A percentile compares a stretch with the other conserved stretches of the same genome.
These are phyloP conservation scores for Persicaria maculosa DNA, from an alignment of 148 eudicot species.

Conservation along the genomic window DNA sequence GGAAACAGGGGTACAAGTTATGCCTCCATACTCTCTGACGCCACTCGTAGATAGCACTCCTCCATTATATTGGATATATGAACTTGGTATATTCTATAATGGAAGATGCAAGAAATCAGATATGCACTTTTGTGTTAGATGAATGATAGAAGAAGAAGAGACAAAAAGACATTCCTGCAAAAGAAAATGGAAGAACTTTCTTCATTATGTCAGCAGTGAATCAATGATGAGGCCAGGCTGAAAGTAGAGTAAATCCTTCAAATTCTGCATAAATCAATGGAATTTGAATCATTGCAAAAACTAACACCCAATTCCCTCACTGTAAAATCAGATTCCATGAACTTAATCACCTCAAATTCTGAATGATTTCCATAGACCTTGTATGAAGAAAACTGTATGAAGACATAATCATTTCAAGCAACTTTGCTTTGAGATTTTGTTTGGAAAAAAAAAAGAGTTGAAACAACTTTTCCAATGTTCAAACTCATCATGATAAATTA, in stretches of 20 bases:
- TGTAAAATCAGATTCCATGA: not conserved
- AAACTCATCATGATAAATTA: too few species aligned
- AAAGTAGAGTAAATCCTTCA: not conserved
- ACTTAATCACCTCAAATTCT: not conserved
- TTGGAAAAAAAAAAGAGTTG: too few species aligned
- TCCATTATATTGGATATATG: too few species aligned
- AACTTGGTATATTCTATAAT: not conserved
- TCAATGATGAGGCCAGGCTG: not conserved
- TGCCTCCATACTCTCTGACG: too few species aligned
- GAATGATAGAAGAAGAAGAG: not conserved
- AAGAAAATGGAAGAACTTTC: not conserved
- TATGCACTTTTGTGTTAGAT: not conserved
- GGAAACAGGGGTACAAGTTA: too few species aligned
- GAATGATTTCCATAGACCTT: not conserved
- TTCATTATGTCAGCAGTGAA: not conserved
- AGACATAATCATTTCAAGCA: constrained; percentile 9
- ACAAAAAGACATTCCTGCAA: not conserved
- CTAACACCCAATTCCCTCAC: not conserved
- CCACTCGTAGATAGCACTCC: too few species aligned
- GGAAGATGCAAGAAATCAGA: not conserved
- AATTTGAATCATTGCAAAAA: not conserved
- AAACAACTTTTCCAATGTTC: too few species aligned
- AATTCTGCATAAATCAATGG: not conserved
- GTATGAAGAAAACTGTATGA: not conserved
- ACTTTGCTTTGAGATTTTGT: too few species aligned